Evolutionary conservation across 23 red algal species (phyloP), one percentile per base, ranked within the genome.

Genomic region (Porphyridium purpureum): DNA sequence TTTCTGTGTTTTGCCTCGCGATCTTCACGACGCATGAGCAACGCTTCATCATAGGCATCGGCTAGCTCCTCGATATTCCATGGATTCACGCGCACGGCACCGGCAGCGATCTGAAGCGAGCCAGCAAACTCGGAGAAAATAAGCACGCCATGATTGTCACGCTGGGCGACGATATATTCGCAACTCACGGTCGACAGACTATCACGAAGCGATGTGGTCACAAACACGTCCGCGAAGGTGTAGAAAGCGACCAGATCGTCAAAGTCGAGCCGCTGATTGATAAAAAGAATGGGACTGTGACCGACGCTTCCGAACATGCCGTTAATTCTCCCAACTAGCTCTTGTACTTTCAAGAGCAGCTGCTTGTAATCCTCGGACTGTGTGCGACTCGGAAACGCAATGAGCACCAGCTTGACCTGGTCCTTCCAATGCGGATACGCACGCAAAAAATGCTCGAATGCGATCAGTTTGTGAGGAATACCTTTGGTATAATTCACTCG

Each of bases 81-180:
- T 27, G 90, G 90, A 36, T 98, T 98, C 5, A 98, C 80, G 6
- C 90, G 67, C 25, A 98, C 66, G n/a, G 90, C 90, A 32, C 79
- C 74, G 5, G 90, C 85, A 4, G 86, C 57, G 0, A 80, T 82
- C 35, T 86, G 80, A 15, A 80, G 74, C 3, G 80, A 98, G 20
- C 90, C 90, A 2, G 81, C 81, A 83, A 98, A 98, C 53, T 98
- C 90, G 17, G 72, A 81, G 21, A 98, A 59, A 9, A 98, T 70
- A 17, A 98, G 62, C 29, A 86, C 74, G 8, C 90, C 79, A 44
- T 83, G 73, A 75, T 50, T 98, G 26, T 85, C 80, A 24, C 76
- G 72, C 79, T 86, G 80, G n/a, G n/a, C n/a, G 20, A 98, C 71
- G 28, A 98, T 74, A 53, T 98, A 98, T 56, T 98, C 90, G 42